phyloP scores from a whole-genome alignment of 2,329 filamentous ascomycete species.

The Stromatinia cepivora region DNA sequence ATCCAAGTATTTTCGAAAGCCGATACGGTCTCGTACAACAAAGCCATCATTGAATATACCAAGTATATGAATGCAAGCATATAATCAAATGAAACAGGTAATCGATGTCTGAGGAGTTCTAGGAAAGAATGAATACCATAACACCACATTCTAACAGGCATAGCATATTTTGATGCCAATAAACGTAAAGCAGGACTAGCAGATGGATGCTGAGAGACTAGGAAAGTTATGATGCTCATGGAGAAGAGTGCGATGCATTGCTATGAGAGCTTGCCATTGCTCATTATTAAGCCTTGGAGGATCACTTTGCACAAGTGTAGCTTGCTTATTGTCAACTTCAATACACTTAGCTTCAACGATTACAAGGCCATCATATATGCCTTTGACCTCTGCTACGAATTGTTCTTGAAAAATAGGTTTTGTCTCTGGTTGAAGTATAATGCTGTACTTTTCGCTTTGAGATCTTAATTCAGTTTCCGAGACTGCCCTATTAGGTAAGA shows the following conservation, averaged over 20 bases:
- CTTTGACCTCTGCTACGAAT: conserved; percentile 37
- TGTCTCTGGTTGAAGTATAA: conserved; percentile 50
- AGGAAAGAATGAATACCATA: conserved; percentile 86
- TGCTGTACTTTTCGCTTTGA: conserved; percentile 55
- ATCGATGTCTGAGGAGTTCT: conserved; percentile 69
- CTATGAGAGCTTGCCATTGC: conserved; percentile 83
- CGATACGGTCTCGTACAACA: conserved; percentile 82
- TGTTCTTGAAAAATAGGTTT: conserved; percentile 44
- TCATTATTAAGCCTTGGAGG: conserved; percentile 55
- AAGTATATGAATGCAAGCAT: conserved; percentile 91
- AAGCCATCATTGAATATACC: conserved; percentile 87
- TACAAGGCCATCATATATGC: conserved; percentile 76
- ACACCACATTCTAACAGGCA: conserved; percentile 93
- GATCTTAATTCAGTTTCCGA: conserved; percentile 45
- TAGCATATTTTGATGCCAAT: conserved; percentile 78
- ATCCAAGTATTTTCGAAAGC: conserved; percentile 81
- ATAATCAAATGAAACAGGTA: conserved; percentile 77
- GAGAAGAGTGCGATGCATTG: conserved; percentile 75
- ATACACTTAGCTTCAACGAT: conserved; percentile 89
- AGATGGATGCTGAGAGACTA: conserved; percentile 82
- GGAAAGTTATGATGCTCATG: conserved; percentile 84
- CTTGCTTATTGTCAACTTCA: conserved; percentile 70
- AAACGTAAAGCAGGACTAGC: conserved; percentile 66
- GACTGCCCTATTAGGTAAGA: conserved; percentile 3
- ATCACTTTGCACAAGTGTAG: conserved; percentile 51